A percentile compares a stretch with the other conserved stretches of the same genome.
Evolutionary conservation across 1,139 yeast genomes (phyloP).

Genomic region (Arxiozyma telluris): DNA sequence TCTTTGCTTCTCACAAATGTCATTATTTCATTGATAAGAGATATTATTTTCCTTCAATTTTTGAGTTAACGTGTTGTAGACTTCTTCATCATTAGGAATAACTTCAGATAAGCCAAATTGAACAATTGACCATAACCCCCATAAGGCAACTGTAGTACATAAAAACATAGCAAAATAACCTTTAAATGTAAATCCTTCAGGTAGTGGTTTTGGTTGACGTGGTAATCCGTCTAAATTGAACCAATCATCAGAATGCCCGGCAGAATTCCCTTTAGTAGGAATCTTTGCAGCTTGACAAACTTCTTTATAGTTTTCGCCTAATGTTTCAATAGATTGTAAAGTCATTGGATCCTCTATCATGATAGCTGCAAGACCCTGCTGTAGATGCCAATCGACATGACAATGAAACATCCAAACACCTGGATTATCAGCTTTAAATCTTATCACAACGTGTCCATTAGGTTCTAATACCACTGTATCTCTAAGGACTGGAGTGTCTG

Average conservation of each 20-base stretch:
- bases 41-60: constrained; percentile 12
- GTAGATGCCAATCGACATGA: constrained; percentile 75
- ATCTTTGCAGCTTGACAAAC: constrained; percentile 42
- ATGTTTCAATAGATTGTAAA: constrained; percentile 37
- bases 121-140: constrained; percentile 49
- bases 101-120: constrained; percentile 57
- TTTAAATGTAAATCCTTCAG: constrained; percentile 58
- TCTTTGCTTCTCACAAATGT: constrained; percentile 1
- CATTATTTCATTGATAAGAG: constrained; percentile 2
- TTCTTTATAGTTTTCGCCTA: constrained; percentile 41
- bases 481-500: constrained; percentile 53
- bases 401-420: constrained; percentile 83
- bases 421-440: constrained; percentile 71
- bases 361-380: constrained; percentile 64
- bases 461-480: constrained; percentile 59
- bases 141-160: constrained; percentile 49
- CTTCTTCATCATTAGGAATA: constrained; percentile 36
- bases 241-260: constrained; percentile 46
- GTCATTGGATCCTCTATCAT: constrained; percentile 57
- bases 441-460: constrained; percentile 54
- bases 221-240: constrained; percentile 50
- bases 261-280: constrained; percentile 57
- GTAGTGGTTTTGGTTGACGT: constrained; percentile 47
- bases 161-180: constrained; percentile 57
- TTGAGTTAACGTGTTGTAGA: constrained; percentile 11